These are phyloP conservation scores for Umbelopsis vinacea DNA, from an alignment of 192 early-diverging fungal genomes.

Conservation along the genomic window DNA sequence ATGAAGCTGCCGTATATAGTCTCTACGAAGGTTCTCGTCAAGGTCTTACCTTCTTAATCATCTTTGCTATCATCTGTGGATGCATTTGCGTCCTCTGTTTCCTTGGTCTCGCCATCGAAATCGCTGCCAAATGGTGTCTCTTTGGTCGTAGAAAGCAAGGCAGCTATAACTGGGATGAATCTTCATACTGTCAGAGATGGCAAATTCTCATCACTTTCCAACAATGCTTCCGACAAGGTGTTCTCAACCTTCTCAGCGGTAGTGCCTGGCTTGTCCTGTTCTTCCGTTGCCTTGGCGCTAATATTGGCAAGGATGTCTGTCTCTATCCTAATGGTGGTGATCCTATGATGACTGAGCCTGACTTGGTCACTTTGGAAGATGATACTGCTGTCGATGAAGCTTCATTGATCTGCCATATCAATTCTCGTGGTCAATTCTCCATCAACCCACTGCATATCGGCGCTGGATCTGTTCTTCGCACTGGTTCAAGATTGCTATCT, in stretches of 20 bases:
- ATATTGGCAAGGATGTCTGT: conserved; percentile 47
- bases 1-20: background rate
- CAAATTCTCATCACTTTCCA: conserved; percentile 46
- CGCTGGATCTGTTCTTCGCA: conserved; percentile 37
- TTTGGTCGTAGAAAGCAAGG: conserved; percentile 45
- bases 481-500: conserved; percentile 49
- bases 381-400: conserved; percentile 47
- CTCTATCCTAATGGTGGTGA: conserved; percentile 52
- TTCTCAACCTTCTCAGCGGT: conserved; percentile 45
- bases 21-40: conserved; percentile 27
- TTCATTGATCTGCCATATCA: conserved; percentile 48
- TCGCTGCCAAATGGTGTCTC: conserved; percentile 44
- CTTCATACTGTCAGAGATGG: conserved; percentile 54
- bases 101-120: conserved; percentile 36
- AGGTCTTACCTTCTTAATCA: conserved; percentile 27
- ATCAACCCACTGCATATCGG: conserved; percentile 48
- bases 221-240: conserved; percentile 28
- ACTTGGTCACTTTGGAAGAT: conserved; percentile 48
- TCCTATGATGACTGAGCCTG: conserved; percentile 59
- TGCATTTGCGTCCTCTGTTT: background rate
- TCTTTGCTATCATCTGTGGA: conserved; percentile 16
- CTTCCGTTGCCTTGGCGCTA: conserved; percentile 48
- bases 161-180: conserved; percentile 50
- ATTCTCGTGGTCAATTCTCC: conserved; percentile 48
- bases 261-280: conserved; percentile 43